These are phyloP conservation scores for Lentinula lateritia DNA, from an alignment of 768 basidiomycete species.

Conservation along the genomic window DNA sequence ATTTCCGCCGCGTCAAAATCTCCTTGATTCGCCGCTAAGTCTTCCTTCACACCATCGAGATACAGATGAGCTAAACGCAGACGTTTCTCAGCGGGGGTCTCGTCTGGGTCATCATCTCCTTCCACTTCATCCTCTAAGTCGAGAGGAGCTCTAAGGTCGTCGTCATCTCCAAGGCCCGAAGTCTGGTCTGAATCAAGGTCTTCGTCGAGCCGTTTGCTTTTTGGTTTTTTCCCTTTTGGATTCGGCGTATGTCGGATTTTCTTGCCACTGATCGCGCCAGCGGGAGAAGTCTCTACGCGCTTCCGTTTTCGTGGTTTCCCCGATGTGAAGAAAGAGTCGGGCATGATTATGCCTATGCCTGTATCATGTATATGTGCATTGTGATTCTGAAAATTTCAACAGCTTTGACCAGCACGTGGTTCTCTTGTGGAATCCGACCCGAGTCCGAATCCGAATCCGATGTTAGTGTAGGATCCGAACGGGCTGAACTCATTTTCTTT, in stretches of 20 bases:
- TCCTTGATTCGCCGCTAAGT: conserved; percentile 56
- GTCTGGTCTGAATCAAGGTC: conserved; percentile 63
- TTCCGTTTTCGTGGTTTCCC: conserved; percentile 60
- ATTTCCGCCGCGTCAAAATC: conserved; percentile 96
- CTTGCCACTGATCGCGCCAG: conserved; percentile 21
- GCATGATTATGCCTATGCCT: conserved; percentile 40
- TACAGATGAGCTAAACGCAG: conserved; percentile 88
- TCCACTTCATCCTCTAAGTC: conserved; percentile 37
- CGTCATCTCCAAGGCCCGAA: conserved; percentile 57
- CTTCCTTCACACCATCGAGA: conserved; percentile 75
- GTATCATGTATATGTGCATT: too few species aligned
- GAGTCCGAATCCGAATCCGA: background rate
- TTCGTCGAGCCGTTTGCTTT: conserved; percentile 36
- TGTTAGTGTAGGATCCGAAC: background rate
- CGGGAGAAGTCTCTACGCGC: conserved; percentile 30
- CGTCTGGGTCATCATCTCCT: conserved; percentile 80
- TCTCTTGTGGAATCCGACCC: background rate
- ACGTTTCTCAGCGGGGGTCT: conserved; percentile 92
- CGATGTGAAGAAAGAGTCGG: conserved; percentile 76
- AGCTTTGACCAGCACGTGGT: background rate
- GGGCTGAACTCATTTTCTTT: background rate
- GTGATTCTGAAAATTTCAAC: background rate
- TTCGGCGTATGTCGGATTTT: conserved; percentile 18
- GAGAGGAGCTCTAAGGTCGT: conserved; percentile 52
- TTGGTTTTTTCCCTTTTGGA: conserved; percentile 6